A percentile compares a stretch with the other conserved stretches of the same genome.
phyloP scores from a whole-genome alignment of 2,329 filamentous ascomycete species.

The Shiraia bambusicola region DNA sequence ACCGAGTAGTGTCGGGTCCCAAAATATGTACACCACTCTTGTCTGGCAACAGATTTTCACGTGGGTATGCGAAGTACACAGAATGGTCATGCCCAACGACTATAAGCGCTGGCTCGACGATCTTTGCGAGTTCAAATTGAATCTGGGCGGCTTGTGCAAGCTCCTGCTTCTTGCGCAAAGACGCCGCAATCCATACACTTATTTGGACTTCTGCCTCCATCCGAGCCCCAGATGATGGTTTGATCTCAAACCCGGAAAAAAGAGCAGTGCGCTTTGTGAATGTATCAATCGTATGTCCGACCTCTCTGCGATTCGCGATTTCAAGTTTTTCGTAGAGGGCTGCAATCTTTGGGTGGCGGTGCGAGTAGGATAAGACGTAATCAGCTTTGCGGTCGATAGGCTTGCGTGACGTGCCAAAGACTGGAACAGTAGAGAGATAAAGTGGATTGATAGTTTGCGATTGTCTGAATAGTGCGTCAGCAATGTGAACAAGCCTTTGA shows the following conservation, averaged over 20 bases:
- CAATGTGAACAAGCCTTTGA: conserved; percentile 2
- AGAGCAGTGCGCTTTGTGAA: conserved; percentile 18
- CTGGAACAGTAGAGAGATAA: conserved; percentile 16
- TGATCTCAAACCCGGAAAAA: conserved; percentile 21
- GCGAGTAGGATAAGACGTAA: conserved; percentile 21
- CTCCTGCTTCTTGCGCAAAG: conserved; percentile 21
- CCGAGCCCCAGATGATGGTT: conserved; percentile 13
- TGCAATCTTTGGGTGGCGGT: conserved; percentile 10
- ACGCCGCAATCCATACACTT: conserved; percentile 21
- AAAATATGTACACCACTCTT: conserved; percentile 19
- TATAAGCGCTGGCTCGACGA: conserved; percentile 19
- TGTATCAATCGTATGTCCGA: conserved; percentile 12
- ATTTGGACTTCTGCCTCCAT: conserved; percentile 18
- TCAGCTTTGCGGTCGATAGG: conserved; percentile 18
- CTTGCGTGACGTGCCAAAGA: conserved; percentile 6
- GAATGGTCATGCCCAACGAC: conserved; percentile 19
- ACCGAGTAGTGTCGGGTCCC: conserved; percentile 15
- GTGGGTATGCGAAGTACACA: conserved; percentile 21
- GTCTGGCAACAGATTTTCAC: conserved; percentile 9
- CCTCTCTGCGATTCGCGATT: conserved; percentile 9
- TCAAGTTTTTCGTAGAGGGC: conserved; percentile 20
- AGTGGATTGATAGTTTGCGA: conserved; percentile 18
- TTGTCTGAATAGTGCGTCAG: conserved; percentile 11
- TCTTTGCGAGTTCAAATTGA: conserved; percentile 5
- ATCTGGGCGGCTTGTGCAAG: conserved; percentile 10